A percentile compares a stretch with the other conserved stretches of the same genome.
Evolutionary conservation across 306 rosid species (phyloP).

Genomic region (Heteromeles arbutifolia): DNA sequence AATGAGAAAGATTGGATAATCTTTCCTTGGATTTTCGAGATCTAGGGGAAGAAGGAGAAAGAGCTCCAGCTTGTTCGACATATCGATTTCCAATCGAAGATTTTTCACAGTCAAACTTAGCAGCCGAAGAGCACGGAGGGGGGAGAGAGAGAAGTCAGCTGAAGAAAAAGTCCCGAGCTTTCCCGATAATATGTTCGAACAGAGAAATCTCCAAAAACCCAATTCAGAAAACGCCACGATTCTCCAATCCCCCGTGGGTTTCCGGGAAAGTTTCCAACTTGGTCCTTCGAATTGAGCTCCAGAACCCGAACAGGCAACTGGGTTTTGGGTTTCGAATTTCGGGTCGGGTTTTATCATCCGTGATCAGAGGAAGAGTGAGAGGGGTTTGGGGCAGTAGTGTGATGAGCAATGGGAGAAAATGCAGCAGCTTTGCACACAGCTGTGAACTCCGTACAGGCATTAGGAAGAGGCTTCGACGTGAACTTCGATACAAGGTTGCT

Average conservation of each 20-base stretch:
- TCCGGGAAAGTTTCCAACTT: slow-evolving; percentile 24
- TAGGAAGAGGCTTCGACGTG: slow-evolving; percentile 91
- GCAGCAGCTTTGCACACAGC: slow-evolving; percentile 84
- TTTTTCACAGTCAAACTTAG: slow-evolving; percentile 21
- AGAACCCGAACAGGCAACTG: slow-evolving; percentile 14
- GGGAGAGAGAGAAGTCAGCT: slow-evolving; percentile 9
- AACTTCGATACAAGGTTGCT: slow-evolving; percentile 88
- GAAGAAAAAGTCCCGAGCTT: background rate
- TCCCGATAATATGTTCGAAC: background rate
- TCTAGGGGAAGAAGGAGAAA: slow-evolving; percentile 17
- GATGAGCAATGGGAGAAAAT: slow-evolving; percentile 82
- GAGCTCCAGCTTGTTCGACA: slow-evolving; percentile 15
- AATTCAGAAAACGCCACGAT: background rate
- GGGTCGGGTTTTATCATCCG: background rate
- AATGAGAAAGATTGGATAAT: slow-evolving; percentile 5
- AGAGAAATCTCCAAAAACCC: background rate
- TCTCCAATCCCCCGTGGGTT: slow-evolving; percentile 15
- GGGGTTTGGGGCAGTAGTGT: slow-evolving; percentile 6
- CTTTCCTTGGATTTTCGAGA: slow-evolving; percentile 33
- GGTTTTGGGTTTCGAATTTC: slow-evolving; percentile 1
- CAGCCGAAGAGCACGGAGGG: background rate
- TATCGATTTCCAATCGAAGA: slow-evolving; percentile 11
- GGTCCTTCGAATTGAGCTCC: slow-evolving; percentile 25
- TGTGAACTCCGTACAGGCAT: slow-evolving; percentile 71
- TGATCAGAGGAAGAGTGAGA: background rate